These are phyloP conservation scores for Lantana camara DNA, from an alignment of 257 asterid genomes.

Conservation along the genomic window DNA sequence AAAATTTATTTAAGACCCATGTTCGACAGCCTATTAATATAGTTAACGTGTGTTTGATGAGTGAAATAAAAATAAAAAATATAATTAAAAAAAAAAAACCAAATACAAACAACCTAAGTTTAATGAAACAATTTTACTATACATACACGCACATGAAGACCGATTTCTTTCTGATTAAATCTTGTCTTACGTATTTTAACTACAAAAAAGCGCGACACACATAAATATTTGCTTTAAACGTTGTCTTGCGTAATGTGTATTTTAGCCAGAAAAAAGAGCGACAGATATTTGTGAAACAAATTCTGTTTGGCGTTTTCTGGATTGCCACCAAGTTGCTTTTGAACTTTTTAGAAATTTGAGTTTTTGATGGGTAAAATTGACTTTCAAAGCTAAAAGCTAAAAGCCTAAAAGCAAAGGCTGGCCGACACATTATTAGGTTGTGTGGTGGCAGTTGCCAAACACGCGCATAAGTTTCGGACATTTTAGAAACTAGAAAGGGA, in stretches of 20 bases:
- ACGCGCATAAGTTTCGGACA: background rate
- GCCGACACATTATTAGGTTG: background rate
- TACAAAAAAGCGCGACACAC: no score
- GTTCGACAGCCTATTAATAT: no score
- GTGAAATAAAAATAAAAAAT: no score
- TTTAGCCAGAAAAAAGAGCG: background rate
- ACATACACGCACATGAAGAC: background rate
- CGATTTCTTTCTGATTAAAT: background rate
- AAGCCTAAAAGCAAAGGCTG: background rate
- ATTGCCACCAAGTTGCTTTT: slow-evolving; percentile 8
- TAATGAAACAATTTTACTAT: no score
- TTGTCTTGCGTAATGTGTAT: slow-evolving; percentile 20
- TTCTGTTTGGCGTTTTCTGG: slow-evolving; percentile 4
- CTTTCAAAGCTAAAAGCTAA: background rate
- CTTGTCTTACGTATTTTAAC: no score
- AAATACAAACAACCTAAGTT: no score
- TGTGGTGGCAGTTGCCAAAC: background rate
- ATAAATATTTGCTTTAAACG: background rate
- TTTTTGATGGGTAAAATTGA: background rate
- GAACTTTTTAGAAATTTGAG: background rate
- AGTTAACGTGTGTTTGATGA: no score
- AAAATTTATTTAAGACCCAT: no score
- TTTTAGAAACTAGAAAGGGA: background rate
- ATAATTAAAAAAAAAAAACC: no score
- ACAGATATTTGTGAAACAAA: background rate